phyloP scores from a whole-genome alignment of 2,329 filamentous ascomycete species.

The Ascochyta clinopodiicola region DNA sequence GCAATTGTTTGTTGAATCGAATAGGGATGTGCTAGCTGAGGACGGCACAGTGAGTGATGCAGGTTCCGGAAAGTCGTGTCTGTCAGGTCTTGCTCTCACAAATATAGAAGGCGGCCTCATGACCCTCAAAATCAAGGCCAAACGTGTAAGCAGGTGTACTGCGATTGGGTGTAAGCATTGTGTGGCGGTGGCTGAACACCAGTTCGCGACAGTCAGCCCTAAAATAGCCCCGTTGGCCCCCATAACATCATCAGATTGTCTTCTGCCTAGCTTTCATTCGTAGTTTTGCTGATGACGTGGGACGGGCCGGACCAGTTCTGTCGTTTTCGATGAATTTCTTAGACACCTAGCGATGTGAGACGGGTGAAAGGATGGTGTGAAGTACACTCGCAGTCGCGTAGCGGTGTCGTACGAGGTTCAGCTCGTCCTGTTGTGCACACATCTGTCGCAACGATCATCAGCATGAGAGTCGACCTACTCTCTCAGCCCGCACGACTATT shows the following conservation, averaged over 20 bases:
- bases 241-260: slow-evolving; percentile 18
- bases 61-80: neutral
- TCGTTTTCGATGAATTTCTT: slow-evolving; percentile 1
- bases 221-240: slow-evolving; percentile 21
- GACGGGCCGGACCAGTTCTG: slow-evolving; percentile 4
- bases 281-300: slow-evolving; percentile 12
- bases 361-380: slow-evolving; percentile 18
- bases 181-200: slow-evolving; percentile 19
- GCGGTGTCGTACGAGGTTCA: slow-evolving; percentile 18
- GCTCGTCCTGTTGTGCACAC: slow-evolving; percentile 7
- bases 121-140: slow-evolving; percentile 19
- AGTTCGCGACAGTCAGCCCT: slow-evolving; percentile 23
- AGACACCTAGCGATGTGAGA: neutral
- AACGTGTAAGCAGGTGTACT: slow-evolving; percentile 17
- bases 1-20: neutral
- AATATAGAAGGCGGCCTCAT: slow-evolving; percentile 16
- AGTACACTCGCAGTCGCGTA: slow-evolving; percentile 14
- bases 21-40: neutral
- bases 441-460: slow-evolving; percentile 1
- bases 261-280: slow-evolving; percentile 12
- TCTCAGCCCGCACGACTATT: neutral
- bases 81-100: neutral
- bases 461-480: neutral
- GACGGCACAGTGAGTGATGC: neutral
- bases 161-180: slow-evolving; percentile 20